Conservation (phyloP, 1,139 yeast genomes). For the Saccharomycopsis phalli region DNA sequence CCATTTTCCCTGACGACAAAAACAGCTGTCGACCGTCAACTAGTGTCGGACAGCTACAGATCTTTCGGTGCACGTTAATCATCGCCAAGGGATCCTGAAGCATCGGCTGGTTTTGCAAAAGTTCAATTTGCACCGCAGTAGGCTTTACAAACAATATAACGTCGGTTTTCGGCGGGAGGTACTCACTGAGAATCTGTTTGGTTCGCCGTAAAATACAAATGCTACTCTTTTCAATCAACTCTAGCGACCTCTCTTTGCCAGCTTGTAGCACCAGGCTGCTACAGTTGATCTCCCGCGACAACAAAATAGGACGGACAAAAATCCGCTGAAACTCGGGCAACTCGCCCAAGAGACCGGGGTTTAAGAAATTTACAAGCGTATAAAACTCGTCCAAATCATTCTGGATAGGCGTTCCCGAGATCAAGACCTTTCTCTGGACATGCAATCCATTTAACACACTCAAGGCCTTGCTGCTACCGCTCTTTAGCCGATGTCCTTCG, state of each 20-base stretch:
- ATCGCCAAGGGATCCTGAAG: slow-evolving; percentile 47
- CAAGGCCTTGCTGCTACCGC: slow-evolving; percentile 57
- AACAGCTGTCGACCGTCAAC: slow-evolving; percentile 24
- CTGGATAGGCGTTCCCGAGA: slow-evolving; percentile 94
- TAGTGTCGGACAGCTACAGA: slow-evolving; percentile 76
- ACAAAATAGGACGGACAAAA: slow-evolving; percentile 62
- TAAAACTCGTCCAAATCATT: slow-evolving; percentile 81
- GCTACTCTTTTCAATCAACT: slow-evolving; percentile 53
- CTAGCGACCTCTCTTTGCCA: slow-evolving; percentile 57
- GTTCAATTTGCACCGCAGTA: slow-evolving; percentile 45
- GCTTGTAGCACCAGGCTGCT: slow-evolving; percentile 39
- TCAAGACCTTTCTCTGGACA: slow-evolving; percentile 48
- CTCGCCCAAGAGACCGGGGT: slow-evolving; percentile 73
- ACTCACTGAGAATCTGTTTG: slow-evolving; percentile 50
- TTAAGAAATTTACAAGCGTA: slow-evolving; percentile 72
- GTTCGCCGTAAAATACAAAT: slow-evolving; percentile 73
- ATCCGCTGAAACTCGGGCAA: slow-evolving; percentile 54
- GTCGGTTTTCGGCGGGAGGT: slow-evolving; percentile 72
- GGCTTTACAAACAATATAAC: slow-evolving; percentile 75
- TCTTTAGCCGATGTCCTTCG: slow-evolving; percentile 87
- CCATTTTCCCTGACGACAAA: slow-evolving; percentile 40
- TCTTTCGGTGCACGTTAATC: slow-evolving; percentile 68
- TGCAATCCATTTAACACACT: slow-evolving; percentile 50
- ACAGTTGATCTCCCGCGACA: slow-evolving; percentile 68
- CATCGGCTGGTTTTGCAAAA: slow-evolving; percentile 44